These are phyloP conservation scores for Arthroderma uncinatum DNA, from an alignment of 2,329 filamentous ascomycete genomes.

Conservation along the genomic window DNA sequence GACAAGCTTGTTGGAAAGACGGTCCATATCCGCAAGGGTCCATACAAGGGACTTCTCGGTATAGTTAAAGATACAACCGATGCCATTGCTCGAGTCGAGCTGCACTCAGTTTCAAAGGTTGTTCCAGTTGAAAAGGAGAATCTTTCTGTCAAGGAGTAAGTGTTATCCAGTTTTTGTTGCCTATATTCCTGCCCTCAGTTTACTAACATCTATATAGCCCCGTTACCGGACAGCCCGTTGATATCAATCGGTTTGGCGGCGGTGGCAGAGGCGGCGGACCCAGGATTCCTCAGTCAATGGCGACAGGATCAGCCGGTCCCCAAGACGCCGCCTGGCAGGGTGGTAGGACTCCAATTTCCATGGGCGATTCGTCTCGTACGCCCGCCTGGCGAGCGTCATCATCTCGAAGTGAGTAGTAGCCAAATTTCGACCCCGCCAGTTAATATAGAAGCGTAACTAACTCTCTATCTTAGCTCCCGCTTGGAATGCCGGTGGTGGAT, in stretches of 20 bases:
- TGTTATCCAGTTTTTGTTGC: slow-evolving; percentile 11
- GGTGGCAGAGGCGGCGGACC: slow-evolving; percentile 34
- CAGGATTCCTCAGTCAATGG: slow-evolving; percentile 39
- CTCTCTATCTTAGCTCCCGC: slow-evolving; percentile 27
- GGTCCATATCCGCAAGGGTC: slow-evolving; percentile 74
- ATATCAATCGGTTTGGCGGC: slow-evolving; percentile 45
- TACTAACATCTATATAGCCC: slow-evolving; percentile 28
- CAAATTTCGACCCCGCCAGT: background rate
- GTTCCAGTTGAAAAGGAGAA: slow-evolving; percentile 72
- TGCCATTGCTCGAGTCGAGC: slow-evolving; percentile 71
- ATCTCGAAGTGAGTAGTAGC: slow-evolving; percentile 47
- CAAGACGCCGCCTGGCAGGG: slow-evolving; percentile 46
- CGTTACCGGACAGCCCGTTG: slow-evolving; percentile 65
- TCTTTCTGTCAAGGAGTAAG: slow-evolving; percentile 74
- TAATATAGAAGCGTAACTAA: background rate
- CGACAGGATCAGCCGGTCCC: slow-evolving; percentile 34
- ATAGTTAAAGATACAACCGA: slow-evolving; percentile 94
- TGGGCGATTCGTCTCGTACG: slow-evolving; percentile 53
- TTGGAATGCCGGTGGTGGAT: slow-evolving; percentile 32
- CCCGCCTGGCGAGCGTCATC: slow-evolving; percentile 53
- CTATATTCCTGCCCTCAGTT: background rate
- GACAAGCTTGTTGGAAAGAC: slow-evolving; percentile 85
- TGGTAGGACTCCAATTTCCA: slow-evolving; percentile 57
- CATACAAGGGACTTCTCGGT: slow-evolving; percentile 83
- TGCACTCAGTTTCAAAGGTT: slow-evolving; percentile 89